Conservation (phyloP, 306 rosid genomes). For the Gastrolobium villosum region DNA sequence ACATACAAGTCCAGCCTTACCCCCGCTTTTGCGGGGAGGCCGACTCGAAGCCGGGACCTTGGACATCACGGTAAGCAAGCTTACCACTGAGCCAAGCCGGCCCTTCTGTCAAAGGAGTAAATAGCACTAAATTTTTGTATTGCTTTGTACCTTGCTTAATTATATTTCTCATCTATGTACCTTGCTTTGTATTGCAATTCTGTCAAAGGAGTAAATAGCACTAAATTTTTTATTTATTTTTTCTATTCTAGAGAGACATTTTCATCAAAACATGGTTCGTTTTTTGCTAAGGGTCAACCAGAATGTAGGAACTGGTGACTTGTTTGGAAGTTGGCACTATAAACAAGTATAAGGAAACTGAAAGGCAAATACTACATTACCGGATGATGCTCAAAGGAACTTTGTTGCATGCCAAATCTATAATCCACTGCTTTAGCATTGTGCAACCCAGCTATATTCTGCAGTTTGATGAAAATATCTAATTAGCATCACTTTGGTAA, state of each 20-base stretch:
- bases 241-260: background rate
- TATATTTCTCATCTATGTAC: too few species aligned
- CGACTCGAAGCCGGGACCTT: too few species aligned
- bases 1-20: too few species aligned
- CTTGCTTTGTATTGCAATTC: background rate
- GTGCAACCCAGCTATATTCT: constrained; percentile 63
- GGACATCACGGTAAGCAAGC: too few species aligned
- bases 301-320: background rate
- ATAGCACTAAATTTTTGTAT: too few species aligned
- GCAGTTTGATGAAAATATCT: constrained; percentile 40
- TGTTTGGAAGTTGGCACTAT: background rate
- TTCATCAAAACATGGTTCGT: background rate
- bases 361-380: constrained; percentile 61
- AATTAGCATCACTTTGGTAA: constrained; percentile 31
- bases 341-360: constrained; percentile 10
- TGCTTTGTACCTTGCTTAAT: too few species aligned
- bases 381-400: constrained; percentile 68
- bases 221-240: too few species aligned
- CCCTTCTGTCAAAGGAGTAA: too few species aligned
- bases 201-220: background rate
- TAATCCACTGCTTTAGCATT: constrained; percentile 51
- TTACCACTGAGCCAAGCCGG: too few species aligned
- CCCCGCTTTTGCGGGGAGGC: too few species aligned
- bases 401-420: constrained; percentile 56
- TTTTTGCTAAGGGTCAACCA: background rate